These are phyloP conservation scores for Lyophyllum decastes DNA, from an alignment of 768 basidiomycete species.

Conservation along the genomic window DNA sequence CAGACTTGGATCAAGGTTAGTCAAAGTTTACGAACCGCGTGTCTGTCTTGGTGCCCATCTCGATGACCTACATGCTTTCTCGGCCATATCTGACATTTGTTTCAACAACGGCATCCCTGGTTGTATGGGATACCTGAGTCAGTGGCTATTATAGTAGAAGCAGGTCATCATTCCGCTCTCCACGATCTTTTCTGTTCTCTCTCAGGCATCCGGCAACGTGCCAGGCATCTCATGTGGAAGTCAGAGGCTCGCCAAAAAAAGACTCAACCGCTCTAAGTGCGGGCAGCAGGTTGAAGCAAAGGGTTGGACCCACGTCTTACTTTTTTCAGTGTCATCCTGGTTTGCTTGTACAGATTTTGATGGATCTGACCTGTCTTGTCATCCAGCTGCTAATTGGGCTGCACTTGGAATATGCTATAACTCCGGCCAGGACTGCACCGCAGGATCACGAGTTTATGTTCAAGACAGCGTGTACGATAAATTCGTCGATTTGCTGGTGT, in stretches of 20 bases:
- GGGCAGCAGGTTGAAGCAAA: not conserved
- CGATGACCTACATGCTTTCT: not conserved
- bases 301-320: not conserved
- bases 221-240: not conserved
- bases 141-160: not conserved
- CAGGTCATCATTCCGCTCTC: not conserved
- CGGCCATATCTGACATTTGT: not conserved
- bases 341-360: not conserved
- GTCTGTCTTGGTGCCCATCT: not conserved
- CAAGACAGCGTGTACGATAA: conserved; percentile 88
- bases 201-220: not conserved
- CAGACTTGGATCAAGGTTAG: conserved; percentile 84
- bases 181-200: not conserved
- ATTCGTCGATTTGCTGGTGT: conserved; percentile 67
- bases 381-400: conserved; percentile 78
- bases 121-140: not conserved
- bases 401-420: conserved; percentile 87
- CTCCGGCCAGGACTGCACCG: conserved; percentile 92
- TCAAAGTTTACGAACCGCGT: not conserved
- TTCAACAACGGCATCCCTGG: not conserved
- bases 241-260: not conserved
- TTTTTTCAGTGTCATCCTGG: not conserved
- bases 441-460: conserved; percentile 87
- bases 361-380: not conserved
- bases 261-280: not conserved